phyloP scores from a whole-genome alignment of 495 filamentous ascomycete species.

The Baudoinia panamericana region DNA sequence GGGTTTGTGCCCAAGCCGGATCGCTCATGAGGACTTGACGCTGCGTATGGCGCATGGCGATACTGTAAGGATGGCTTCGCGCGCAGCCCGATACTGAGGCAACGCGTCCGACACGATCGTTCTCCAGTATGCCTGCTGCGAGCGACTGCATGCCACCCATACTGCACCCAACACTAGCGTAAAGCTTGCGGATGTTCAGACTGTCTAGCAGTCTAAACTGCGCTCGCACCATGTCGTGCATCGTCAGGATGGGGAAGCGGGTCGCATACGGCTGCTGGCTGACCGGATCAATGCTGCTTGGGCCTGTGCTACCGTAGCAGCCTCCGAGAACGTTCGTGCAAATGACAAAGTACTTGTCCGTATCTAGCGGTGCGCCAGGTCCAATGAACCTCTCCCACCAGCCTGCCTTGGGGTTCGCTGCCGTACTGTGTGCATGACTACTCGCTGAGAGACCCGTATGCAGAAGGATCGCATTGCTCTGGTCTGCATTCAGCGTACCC shows the following conservation, averaged over 20 bases:
- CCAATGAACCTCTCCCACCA: conserved; percentile 99
- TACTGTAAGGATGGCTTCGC: conserved; percentile 91
- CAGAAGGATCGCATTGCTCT: conserved; percentile 80
- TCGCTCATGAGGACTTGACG: conserved; percentile 98
- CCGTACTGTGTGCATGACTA: conserved; percentile 86
- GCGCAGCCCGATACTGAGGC: conserved; percentile 90
- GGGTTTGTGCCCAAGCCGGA: conserved; percentile 65
- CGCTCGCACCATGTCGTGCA: conserved; percentile 94
- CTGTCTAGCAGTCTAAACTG: conserved; percentile 82
- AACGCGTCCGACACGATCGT: conserved; percentile 63
- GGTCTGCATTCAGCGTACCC: conserved; percentile 68
- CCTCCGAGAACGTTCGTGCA: conserved; percentile 96
- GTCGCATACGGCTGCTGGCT: conserved; percentile 85
- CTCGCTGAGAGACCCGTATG: conserved; percentile 92
- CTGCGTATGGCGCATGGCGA: conserved; percentile 98
- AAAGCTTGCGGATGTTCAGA: conserved; percentile 65
- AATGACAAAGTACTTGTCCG: conserved; percentile 79
- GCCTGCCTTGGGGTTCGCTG: conserved; percentile 68
- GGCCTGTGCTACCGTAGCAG: conserved; percentile 92
- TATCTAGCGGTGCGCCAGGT: conserved; percentile 73
- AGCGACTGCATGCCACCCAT: conserved; percentile 99
- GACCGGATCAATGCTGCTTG: conserved; percentile 74
- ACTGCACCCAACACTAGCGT: conserved; percentile 86
- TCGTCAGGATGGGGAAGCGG: conserved; percentile 88
- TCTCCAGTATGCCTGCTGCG: conserved; percentile 77